Base-by-base conservation (phyloP, 495 filamentous ascomycete species). In the Hypoxylon cercidicola region DNA sequence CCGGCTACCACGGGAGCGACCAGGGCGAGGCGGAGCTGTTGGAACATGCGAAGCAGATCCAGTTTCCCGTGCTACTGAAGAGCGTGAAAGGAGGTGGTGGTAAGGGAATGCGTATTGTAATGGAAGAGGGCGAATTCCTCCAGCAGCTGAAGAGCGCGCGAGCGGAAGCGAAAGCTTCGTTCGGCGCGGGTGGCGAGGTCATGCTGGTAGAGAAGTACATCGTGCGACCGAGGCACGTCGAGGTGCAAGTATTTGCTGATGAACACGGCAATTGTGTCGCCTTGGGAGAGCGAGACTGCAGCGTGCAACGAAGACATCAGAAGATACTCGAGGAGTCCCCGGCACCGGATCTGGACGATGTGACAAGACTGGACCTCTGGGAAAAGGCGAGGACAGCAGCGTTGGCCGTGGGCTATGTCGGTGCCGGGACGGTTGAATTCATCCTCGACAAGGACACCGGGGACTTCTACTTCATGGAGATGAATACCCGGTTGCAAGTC, bases 391-490 rank as follows among this genome's bases (percentile, higher is more conserved):
- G 93, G 66, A 88, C 89, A 10, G 96, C 95, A 12, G 95, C 95
- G 0, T 75, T 93, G 43, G 94, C 95, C 1, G 96, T 98, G 12
- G 91, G 91, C 12, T 99, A 99, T 69, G 91, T 96, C 69, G 96
- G 95, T 18, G 95, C 95, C 18, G 95, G 95, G 2, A 99, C 95
- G 0, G 95, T 99, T 5, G 95, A 99, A 73, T 99, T 97, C 75
- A 99, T 99, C 59, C 93, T 99, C 56, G 96, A 99, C 79, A 96
- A 95, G 69, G 96, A 97, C 60, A 89, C 89, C 0, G 91, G 90
- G 7, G 84, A 93, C 43, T 98, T 98, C 77, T 99, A 92, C 81
- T 99, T 99, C 77, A 98, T 99, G 95, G 95, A 99, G 77, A 98
- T 98, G 95, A 99, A 99, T 78, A 97, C 95, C 0, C 85, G 95